A percentile compares a stretch with the other conserved stretches of the same genome.
Evolutionary conservation across 1,284 basidiomycete species (phyloP).

Genomic region (Leccinum laetum): DNA sequence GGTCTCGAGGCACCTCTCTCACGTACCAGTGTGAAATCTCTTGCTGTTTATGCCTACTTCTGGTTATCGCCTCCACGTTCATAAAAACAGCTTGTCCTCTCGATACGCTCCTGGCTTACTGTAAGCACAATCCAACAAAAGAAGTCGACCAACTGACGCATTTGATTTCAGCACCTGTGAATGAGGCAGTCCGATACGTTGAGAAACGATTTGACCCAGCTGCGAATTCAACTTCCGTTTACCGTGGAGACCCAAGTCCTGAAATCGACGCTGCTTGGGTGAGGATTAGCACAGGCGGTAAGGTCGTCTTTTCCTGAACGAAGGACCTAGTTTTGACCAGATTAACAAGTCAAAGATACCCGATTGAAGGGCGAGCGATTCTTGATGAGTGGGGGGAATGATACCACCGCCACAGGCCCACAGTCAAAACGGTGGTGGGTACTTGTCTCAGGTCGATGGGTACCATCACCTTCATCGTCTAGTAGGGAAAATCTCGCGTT

Average conservation of each 20-base stretch:
- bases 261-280: background rate
- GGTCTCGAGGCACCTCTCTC: background rate
- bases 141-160: background rate
- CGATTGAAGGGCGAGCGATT: slow-evolving; percentile 1
- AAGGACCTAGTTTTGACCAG: background rate
- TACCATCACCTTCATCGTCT: slow-evolving; percentile 6
- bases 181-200: background rate
- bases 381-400: background rate
- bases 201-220: slow-evolving; percentile 3
- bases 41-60: background rate
- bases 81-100: background rate
- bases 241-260: background rate
- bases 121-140: background rate
- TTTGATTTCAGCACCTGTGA: background rate
- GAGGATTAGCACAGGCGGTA: background rate
- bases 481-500: background rate
- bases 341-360: background rate
- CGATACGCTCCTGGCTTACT: slow-evolving; percentile 1
- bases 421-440: slow-evolving; percentile 4
- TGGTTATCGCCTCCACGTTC: background rate
- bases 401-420: background rate
- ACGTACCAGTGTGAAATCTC: background rate
- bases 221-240: background rate
- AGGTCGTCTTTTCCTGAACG: background rate
- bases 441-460: slow-evolving; percentile 5